Evolutionary conservation across 2,329 filamentous ascomycete genomes (phyloP).

Genomic region (Trichoderma lentiforme): DNA sequence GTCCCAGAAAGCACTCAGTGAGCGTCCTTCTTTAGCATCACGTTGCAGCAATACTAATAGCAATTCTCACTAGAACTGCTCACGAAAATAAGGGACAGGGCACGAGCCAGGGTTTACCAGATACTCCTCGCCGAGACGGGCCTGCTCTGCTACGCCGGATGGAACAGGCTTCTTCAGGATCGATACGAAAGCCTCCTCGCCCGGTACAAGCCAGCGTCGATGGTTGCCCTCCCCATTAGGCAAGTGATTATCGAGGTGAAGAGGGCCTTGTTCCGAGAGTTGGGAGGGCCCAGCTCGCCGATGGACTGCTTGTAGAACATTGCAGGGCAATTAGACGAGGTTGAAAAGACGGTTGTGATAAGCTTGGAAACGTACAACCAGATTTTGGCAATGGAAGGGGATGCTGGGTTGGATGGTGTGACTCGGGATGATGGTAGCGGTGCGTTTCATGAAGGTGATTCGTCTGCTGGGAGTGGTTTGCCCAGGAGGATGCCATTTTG

Average conservation of each 20-base stretch:
- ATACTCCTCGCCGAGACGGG: background rate
- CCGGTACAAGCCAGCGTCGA: background rate
- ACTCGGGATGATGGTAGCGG: background rate
- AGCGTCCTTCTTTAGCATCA: fast-evolving
- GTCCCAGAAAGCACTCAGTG: background rate
- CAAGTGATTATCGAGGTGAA: background rate
- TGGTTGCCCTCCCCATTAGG: background rate
- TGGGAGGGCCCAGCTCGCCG: background rate
- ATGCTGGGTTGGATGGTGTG: background rate
- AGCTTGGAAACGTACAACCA: background rate
- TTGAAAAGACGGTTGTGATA: background rate
- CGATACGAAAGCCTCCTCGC: background rate
- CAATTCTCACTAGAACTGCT: background rate
- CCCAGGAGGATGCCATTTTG: background rate
- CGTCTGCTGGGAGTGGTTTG: background rate
- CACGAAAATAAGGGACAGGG: background rate
- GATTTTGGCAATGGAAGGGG: background rate
- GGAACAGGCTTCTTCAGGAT: background rate
- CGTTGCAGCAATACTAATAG: background rate
- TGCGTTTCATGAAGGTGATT: too few species aligned
- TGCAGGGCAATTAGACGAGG: background rate
- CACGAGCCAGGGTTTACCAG: background rate
- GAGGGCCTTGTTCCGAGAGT: background rate
- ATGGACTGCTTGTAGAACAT: background rate
- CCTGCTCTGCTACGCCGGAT: background rate